Percentiles rank a stretch among this genome's conserved stretches.
These are phyloP conservation scores for Paradendryphiella salina DNA, from an alignment of 2,329 filamentous ascomycete species.

Conservation along the genomic window DNA sequence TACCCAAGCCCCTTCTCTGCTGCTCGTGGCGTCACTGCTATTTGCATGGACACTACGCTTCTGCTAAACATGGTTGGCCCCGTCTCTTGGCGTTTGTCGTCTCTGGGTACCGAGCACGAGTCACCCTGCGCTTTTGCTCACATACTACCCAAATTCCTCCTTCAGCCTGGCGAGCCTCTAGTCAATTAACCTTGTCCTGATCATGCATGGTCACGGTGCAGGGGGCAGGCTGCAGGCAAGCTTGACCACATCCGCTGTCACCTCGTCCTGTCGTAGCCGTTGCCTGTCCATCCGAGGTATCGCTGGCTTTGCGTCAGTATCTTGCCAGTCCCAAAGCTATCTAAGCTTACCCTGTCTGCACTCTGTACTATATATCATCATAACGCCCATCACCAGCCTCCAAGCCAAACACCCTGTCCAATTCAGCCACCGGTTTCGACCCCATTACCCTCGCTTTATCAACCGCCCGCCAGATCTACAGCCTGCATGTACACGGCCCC, in stretches of 20 bases:
- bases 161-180: conserved; percentile 35
- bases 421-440: conserved; percentile 42
- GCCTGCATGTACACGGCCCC: conserved; percentile 42
- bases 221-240: conserved; percentile 41
- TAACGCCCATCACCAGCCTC: conserved; percentile 38
- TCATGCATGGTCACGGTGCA: conserved; percentile 43
- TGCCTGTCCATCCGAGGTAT: conserved; percentile 30
- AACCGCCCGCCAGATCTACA: conserved; percentile 37
- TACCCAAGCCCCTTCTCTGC: conserved; percentile 34
- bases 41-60: conserved; percentile 37
- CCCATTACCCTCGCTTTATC: conserved; percentile 40
- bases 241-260: conserved; percentile 42
- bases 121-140: conserved; percentile 42
- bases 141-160: conserved; percentile 35
- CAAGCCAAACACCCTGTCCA: conserved; percentile 27
- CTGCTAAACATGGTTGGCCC: conserved; percentile 34
- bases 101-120: conserved; percentile 43
- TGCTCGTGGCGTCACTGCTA: conserved; percentile 44
- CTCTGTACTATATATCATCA: conserved; percentile 44
- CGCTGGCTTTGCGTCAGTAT: conserved; percentile 35
- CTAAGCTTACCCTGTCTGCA: conserved; percentile 39
- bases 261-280: conserved; percentile 36
- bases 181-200: conserved; percentile 43
- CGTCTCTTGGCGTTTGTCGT: conserved; percentile 36
- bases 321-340: conserved; percentile 36